Evolutionary conservation across 2,329 filamentous ascomycete genomes (phyloP).

Genomic region (Trichoderma sp.): DNA sequence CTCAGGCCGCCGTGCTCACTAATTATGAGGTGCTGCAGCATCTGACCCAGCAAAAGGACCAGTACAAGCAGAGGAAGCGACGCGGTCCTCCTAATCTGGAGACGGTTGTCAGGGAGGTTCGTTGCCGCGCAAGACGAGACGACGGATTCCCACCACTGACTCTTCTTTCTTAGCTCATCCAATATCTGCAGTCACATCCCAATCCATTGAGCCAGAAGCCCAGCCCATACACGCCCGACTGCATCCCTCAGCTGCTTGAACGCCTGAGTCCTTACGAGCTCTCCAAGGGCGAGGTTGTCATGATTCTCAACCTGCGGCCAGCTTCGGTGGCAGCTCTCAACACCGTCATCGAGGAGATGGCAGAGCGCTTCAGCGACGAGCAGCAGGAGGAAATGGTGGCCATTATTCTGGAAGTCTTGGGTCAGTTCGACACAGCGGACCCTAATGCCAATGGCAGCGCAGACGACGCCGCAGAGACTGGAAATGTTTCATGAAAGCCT

Average conservation of each 20-base stretch:
- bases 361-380: slow-evolving; percentile 55
- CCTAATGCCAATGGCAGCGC: slow-evolving; percentile 33
- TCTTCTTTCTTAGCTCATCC: slow-evolving; percentile 47
- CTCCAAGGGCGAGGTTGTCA: slow-evolving; percentile 65
- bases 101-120: slow-evolving; percentile 63
- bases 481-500: slow-evolving; percentile 26
- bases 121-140: slow-evolving; percentile 16
- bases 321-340: slow-evolving; percentile 56
- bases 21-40: slow-evolving; percentile 73
- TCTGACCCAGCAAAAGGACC: slow-evolving; percentile 53
- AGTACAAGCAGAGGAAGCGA: slow-evolving; percentile 50
- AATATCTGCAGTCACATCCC: slow-evolving; percentile 55
- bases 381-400: slow-evolving; percentile 57
- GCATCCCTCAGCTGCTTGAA: slow-evolving; percentile 53
- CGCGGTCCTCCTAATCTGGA: slow-evolving; percentile 56
- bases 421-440: slow-evolving; percentile 41
- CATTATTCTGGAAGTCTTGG: slow-evolving; percentile 56
- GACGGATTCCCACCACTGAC: neutral
- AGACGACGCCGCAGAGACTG: slow-evolving; percentile 39
- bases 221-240: slow-evolving; percentile 49
- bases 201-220: slow-evolving; percentile 56
- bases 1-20: slow-evolving; percentile 65
- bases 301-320: slow-evolving; percentile 65
- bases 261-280: slow-evolving; percentile 56
- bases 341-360: slow-evolving; percentile 63